A percentile compares a stretch with the other conserved stretches of the same genome.
phyloP scores from a whole-genome alignment of 495 filamentous ascomycete species.

The Hypoxylon lienhwacheense region DNA sequence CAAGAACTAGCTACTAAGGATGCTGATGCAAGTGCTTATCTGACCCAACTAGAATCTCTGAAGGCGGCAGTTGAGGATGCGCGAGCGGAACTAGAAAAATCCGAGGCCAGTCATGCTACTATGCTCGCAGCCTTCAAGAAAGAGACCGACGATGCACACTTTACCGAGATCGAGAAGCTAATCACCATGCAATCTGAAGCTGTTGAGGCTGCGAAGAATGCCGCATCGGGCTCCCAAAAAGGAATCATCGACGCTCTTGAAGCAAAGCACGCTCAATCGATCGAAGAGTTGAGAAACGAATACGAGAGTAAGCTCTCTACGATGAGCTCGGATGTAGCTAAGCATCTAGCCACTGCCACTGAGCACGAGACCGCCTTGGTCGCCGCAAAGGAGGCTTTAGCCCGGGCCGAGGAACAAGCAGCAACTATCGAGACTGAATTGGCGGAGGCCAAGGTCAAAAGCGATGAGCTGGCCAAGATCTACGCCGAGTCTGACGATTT shows the following conservation, averaged over 20 bases:
- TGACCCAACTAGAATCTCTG: slow-evolving; percentile 36
- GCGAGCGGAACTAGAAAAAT: slow-evolving; percentile 46
- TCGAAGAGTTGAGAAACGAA: slow-evolving; percentile 48
- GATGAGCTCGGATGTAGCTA: slow-evolving; percentile 20
- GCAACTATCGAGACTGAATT: slow-evolving; percentile 28
- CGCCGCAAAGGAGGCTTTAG: slow-evolving; percentile 31
- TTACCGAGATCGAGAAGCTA: slow-evolving; percentile 53
- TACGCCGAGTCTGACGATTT: slow-evolving; percentile 49
- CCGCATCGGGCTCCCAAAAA: slow-evolving; percentile 37
- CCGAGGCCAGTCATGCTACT: slow-evolving; percentile 41
- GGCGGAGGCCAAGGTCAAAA: slow-evolving; percentile 36
- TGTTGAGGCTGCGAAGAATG: slow-evolving; percentile 44
- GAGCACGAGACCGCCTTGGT: slow-evolving; percentile 30
- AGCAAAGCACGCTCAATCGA: slow-evolving; percentile 43
- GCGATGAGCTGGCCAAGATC: slow-evolving; percentile 39
- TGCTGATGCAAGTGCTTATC: slow-evolving; percentile 31
- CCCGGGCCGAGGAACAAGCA: slow-evolving; percentile 30
- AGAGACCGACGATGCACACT: slow-evolving; percentile 48
- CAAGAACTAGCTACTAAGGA: slow-evolving; percentile 36
- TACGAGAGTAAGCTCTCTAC: slow-evolving; percentile 38
- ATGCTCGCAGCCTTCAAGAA: slow-evolving; percentile 48
- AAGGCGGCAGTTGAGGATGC: slow-evolving; percentile 39
- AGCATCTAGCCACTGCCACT: slow-evolving; percentile 28
- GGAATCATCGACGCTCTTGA: slow-evolving; percentile 46
- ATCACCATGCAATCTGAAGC: slow-evolving; percentile 48